A percentile compares a stretch with the other conserved stretches of the same genome.
Conservation (phyloP, 306 rosid genomes). For the Alnus glutinosa region DNA sequence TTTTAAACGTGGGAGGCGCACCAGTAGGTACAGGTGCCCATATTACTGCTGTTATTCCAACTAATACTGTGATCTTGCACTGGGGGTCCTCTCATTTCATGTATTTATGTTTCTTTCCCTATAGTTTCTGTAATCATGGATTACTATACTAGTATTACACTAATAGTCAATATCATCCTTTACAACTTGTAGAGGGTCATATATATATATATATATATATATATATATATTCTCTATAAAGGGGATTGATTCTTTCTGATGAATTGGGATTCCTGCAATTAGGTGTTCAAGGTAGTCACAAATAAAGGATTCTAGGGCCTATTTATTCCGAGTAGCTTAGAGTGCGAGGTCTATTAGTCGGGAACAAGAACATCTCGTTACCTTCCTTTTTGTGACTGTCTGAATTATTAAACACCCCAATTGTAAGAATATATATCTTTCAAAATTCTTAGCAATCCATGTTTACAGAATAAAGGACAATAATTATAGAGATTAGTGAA, state of each 20-base stretch:
- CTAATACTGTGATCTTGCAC: conserved; percentile 25
- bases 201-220: background rate
- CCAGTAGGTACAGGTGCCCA: conserved; percentile 32
- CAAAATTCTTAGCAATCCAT: background rate
- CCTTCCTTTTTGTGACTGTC: too few relatives aligned
- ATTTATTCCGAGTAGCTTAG: too few relatives aligned
- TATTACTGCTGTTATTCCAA: conserved; percentile 41
- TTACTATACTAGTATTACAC: background rate
- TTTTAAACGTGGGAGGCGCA: conserved; percentile 18
- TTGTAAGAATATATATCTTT: background rate
- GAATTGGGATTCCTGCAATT: too few relatives aligned
- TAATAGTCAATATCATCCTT: conserved; percentile 1
- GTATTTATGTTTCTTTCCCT: conserved; percentile 23
- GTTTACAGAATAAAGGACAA: background rate
- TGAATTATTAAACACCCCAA: too few relatives aligned
- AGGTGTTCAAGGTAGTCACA: too few relatives aligned
- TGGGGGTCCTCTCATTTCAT: conserved; percentile 18
- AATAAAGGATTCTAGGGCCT: too few relatives aligned
- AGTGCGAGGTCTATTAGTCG: too few relatives aligned
- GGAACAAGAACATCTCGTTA: too few relatives aligned
- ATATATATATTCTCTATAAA: background rate
- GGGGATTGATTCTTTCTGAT: background rate
- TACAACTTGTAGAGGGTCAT: background rate
- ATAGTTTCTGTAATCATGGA: conserved; percentile 3
- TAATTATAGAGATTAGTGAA: background rate